Evolutionary conservation across 75 land plant species (phyloP).

Genomic region (Sequoia sempervirens): DNA sequence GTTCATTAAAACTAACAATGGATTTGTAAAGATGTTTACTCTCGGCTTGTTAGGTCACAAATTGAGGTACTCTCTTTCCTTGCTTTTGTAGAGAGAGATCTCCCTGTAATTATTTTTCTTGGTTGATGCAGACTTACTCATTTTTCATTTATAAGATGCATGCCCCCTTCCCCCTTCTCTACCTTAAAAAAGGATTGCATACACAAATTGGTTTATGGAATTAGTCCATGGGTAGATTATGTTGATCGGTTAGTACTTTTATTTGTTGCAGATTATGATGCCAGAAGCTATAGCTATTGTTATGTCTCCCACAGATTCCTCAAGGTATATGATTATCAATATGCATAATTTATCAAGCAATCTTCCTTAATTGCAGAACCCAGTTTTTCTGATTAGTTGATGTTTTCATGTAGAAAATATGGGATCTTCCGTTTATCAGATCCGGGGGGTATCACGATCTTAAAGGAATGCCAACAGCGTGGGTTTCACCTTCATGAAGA

Average conservation of each 20-base stretch:
- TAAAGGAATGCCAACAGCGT: constrained; percentile 74
- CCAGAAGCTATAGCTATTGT: constrained; percentile 96
- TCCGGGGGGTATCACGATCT: constrained; percentile 53
- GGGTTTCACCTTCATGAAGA: constrained; percentile 95
- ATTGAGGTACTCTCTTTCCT: no score
- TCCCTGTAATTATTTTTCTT: no score
- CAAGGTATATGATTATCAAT: constrained; percentile 33
- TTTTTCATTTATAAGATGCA: no score
- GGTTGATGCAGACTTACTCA: no score
- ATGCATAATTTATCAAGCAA: not conserved
- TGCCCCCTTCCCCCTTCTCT: no score
- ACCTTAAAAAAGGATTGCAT: no score
- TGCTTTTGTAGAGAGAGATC: no score
- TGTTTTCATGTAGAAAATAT: constrained; percentile 40
- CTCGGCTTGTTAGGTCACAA: no score
- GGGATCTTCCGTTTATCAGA: constrained; percentile 91
- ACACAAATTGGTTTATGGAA: no score
- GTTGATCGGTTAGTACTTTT: not conserved
- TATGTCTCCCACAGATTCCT: constrained; percentile 83
- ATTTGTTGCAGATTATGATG: constrained; percentile 64
- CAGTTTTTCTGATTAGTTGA: constrained; percentile 12
- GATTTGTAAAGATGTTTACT: no score
- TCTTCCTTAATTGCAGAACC: constrained; percentile 30
- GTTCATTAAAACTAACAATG: no score
- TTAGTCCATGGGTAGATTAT: not conserved